Conservation (phyloP, 106 monocot genomes). For the Dendrobium officinale region DNA sequence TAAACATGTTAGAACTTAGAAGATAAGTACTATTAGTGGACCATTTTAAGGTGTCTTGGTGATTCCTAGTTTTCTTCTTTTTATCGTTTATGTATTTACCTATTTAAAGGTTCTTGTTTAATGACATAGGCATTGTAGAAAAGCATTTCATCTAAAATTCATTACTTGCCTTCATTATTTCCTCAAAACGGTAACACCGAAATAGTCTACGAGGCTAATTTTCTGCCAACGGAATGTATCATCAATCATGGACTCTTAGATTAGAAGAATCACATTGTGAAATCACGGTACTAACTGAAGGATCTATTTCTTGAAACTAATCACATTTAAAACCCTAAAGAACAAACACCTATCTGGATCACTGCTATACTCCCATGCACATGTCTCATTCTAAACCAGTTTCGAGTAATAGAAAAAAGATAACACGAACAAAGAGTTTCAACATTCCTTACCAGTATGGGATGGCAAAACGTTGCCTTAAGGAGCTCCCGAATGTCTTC, state of each 20-base stretch:
- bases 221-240: not conserved
- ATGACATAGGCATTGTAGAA: too few species aligned
- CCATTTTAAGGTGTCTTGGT: too few species aligned
- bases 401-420: not conserved
- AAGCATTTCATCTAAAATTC: too few species aligned
- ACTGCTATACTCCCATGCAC: not conserved
- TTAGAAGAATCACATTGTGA: not conserved
- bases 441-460: constrained; percentile 51
- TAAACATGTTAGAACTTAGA: too few species aligned
- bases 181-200: too few species aligned
- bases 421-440: not conserved
- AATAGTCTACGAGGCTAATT: not conserved
- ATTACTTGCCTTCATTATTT: too few species aligned
- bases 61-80: too few species aligned
- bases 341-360: not conserved
- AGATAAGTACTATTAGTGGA: too few species aligned
- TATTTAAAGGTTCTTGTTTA: too few species aligned
- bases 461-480: constrained; percentile 60
- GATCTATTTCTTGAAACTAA: not conserved
- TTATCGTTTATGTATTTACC: too few species aligned
- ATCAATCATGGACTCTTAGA: not conserved
- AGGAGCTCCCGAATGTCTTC: constrained; percentile 87
- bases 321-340: not conserved
- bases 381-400: not conserved
- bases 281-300: not conserved